These are phyloP conservation scores for Cladosporium colombiae DNA, from an alignment of 2,329 filamentous ascomycete species.

Conservation along the genomic window DNA sequence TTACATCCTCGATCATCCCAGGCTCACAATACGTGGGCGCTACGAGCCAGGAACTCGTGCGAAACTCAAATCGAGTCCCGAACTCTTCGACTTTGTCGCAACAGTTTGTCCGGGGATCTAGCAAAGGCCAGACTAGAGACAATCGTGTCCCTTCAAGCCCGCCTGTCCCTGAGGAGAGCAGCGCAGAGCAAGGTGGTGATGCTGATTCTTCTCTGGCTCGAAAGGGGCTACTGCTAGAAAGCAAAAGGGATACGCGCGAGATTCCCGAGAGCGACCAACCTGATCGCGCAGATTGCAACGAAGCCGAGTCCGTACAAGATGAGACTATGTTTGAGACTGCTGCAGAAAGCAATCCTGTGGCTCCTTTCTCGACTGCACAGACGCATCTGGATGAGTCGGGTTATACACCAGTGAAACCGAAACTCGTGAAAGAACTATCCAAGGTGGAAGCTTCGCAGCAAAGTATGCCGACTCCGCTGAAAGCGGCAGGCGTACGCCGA, in stretches of 20 bases:
- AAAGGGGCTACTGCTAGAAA: not conserved
- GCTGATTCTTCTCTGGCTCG: not conserved
- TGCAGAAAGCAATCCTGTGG: conserved; percentile 23
- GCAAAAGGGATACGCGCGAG: conserved; percentile 15
- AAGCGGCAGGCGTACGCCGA: conserved; percentile 33
- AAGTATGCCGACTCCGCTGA: conserved; percentile 37
- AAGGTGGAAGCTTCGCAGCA: conserved; percentile 29
- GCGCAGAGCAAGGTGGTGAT: not conserved
- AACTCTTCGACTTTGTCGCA: conserved; percentile 10
- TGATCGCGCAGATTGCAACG: conserved; percentile 3
- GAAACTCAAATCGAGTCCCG: not conserved
- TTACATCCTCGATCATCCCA: conserved; percentile 36
- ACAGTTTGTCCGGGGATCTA: not conserved
- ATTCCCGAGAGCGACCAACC: conserved; percentile 37
- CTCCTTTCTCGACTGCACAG: conserved; percentile 40
- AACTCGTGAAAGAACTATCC: conserved; percentile 24
- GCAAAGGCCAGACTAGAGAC: not conserved
- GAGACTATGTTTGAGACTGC: conserved; percentile 8
- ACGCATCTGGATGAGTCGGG: conserved; percentile 39
- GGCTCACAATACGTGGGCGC: conserved; percentile 39
- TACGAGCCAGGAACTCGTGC: conserved; percentile 31
- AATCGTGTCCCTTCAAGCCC: conserved; percentile 18
- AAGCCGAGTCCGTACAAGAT: conserved; percentile 15
- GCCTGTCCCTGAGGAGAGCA: not conserved
- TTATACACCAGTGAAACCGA: conserved; percentile 28